A percentile compares a stretch with the other conserved stretches of the same genome.
phyloP scores from a whole-genome alignment of 192 early-diverging fungal species.

The Chytriomyces sp. region DNA sequence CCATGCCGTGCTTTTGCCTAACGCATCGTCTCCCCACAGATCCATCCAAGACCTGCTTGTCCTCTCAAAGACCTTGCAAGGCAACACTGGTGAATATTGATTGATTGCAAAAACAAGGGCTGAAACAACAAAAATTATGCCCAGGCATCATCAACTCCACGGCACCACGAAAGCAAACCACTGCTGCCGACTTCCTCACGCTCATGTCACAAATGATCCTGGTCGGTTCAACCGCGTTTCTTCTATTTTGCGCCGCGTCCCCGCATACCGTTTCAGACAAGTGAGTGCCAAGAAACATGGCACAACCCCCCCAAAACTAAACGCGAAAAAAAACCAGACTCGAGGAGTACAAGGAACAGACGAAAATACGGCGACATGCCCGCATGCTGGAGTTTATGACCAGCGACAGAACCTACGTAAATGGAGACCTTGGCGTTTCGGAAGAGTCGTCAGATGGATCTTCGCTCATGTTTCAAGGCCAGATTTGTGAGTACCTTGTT shows the following conservation, averaged over 20 bases:
- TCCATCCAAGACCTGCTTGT: too few relatives aligned
- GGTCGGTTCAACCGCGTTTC: conserved; percentile 7
- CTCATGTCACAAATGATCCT: conserved; percentile 28
- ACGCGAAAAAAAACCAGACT: too few relatives aligned
- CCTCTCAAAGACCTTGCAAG: too few relatives aligned
- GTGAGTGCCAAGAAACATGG: neutral
- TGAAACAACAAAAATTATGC: too few relatives aligned
- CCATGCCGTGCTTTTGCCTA: too few relatives aligned
- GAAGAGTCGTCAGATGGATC: neutral
- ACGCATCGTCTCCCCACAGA: too few relatives aligned
- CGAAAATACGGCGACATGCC: conserved; percentile 24
- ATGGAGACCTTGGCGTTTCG: conserved; percentile 1
- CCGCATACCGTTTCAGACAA: neutral
- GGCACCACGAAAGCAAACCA: neutral
- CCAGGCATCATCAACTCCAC: too few relatives aligned
- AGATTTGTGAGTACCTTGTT: conserved; percentile 7
- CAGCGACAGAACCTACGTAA: conserved; percentile 14
- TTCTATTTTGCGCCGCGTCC: conserved; percentile 7
- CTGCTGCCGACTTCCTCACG: conserved; percentile 18
- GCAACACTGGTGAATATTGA: too few relatives aligned
- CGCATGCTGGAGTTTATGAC: conserved; percentile 33
- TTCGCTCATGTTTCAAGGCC: conserved; percentile 19
- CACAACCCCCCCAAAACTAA: too few relatives aligned
- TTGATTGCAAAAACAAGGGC: too few relatives aligned
- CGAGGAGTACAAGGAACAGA: conserved; percentile 30